A percentile compares a stretch with the other conserved stretches of the same genome.
Conservation (phyloP, 139 green algal species). For the Chlamydomonas asymmetrica region DNA sequence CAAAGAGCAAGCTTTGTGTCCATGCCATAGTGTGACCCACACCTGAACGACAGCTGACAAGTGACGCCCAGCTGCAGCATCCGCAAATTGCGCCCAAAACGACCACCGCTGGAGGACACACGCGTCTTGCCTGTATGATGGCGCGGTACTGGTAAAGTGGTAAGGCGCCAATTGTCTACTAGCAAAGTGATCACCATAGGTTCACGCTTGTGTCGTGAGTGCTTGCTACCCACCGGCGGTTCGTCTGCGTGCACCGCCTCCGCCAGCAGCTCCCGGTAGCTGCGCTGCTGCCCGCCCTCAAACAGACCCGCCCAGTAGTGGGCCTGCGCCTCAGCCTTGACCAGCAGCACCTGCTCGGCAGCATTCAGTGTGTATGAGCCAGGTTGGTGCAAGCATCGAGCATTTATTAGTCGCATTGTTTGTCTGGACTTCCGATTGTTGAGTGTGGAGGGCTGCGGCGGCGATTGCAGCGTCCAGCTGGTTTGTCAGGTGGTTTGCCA, state of each 20-base stretch:
- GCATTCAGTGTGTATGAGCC: neutral
- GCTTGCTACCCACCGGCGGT: too few relatives aligned
- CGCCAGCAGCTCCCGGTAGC: constrained; percentile 47
- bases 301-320: constrained; percentile 70
- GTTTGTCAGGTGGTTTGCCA: neutral
- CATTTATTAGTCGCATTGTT: constrained; percentile 4
- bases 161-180: too few relatives aligned
- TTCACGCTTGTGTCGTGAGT: too few relatives aligned
- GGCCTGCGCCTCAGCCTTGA: constrained; percentile 54
- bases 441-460: neutral
- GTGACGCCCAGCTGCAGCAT: too few relatives aligned
- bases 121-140: too few relatives aligned
- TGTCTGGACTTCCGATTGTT: neutral
- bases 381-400: neutral
- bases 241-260: constrained; percentile 72
- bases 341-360: constrained; percentile 61
- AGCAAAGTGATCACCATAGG: too few relatives aligned
- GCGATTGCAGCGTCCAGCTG: neutral
- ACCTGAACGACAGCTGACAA: too few relatives aligned
- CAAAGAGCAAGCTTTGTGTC: too few relatives aligned
- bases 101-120: too few relatives aligned
- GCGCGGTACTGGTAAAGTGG: too few relatives aligned
- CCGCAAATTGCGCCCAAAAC: too few relatives aligned
- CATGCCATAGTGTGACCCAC: too few relatives aligned
- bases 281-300: constrained; percentile 59